Evolutionary conservation across 2,329 filamentous ascomycete species (phyloP).

Genomic region (Fusarium sp.): DNA sequence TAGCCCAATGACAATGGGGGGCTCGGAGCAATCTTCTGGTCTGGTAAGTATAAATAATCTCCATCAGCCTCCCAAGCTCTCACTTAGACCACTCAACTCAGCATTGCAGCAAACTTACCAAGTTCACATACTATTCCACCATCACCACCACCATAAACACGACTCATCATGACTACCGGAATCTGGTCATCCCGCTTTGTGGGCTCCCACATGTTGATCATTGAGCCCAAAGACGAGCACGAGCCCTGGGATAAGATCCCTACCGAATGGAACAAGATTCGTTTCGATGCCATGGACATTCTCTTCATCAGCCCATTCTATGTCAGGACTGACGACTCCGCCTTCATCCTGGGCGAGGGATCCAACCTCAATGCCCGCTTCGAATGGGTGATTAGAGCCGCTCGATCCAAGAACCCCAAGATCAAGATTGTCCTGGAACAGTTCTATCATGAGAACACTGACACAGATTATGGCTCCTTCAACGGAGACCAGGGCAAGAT

Average conservation of each 20-base stretch:
- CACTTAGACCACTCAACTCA: too few species aligned
- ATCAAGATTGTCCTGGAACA: constrained; percentile 14
- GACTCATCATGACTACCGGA: background rate
- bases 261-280: background rate
- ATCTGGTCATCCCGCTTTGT: constrained; percentile 1
- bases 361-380: background rate
- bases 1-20: too few species aligned
- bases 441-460: background rate
- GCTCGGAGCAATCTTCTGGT: too few species aligned
- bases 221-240: background rate
- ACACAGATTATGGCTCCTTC: background rate
- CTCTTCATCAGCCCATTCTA: constrained; percentile 15
- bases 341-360: background rate
- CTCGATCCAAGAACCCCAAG: constrained; percentile 13
- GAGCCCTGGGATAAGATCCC: constrained; percentile 10
- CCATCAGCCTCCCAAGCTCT: too few species aligned
- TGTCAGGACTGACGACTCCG: background rate
- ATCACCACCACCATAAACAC: too few species aligned
- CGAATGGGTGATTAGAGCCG: constrained; percentile 10
- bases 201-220: constrained; percentile 1
- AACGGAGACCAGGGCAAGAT: background rate
- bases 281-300: constrained; percentile 12
- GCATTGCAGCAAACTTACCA: too few species aligned
- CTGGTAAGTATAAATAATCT: too few species aligned
- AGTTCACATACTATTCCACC: too few species aligned